phyloP scores from a whole-genome alignment of 2,329 filamentous ascomycete species.

The Monosporascus sp. region DNA sequence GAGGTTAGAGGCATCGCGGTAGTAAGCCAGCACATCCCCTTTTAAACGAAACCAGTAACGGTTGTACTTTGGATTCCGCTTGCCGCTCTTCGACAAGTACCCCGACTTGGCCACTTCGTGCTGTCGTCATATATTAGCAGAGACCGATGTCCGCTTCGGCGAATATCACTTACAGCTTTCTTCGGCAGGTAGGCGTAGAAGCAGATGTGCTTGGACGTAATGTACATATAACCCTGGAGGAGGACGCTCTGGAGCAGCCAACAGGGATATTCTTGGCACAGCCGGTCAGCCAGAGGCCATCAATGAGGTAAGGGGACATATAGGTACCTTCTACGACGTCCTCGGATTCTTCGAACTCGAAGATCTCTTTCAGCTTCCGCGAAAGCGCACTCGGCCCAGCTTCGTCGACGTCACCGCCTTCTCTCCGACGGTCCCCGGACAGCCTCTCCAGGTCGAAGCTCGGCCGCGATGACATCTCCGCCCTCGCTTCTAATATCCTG shows the following conservation, averaged over 20 bases:
- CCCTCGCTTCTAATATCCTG: conserved; percentile 68
- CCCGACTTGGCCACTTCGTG: conserved; percentile 78
- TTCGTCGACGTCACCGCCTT: conserved; percentile 26
- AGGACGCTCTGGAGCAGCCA: conserved; percentile 89
- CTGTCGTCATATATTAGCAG: conserved; percentile 31
- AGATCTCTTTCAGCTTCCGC: conserved; percentile 73
- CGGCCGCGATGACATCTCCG: conserved; percentile 54
- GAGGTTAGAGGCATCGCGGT: conserved; percentile 72
- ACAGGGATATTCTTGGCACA: conserved; percentile 72
- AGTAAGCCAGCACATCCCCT: conserved; percentile 88
- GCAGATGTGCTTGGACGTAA: conserved; percentile 87
- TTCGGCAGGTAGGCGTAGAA: conserved; percentile 97
- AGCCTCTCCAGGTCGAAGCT: conserved; percentile 50
- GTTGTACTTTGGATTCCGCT: conserved; percentile 79
- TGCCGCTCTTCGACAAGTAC: conserved; percentile 81
- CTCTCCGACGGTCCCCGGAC: conserved; percentile 33
- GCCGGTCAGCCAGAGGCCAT: conserved; percentile 3
- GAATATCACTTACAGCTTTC: conserved; percentile 60
- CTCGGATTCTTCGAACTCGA: conserved; percentile 74
- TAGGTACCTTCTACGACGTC: conserved; percentile 69
- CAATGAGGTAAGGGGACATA: background rate
- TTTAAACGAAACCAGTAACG: conserved; percentile 93
- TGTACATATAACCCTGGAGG: conserved; percentile 92
- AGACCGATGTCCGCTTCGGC: background rate
- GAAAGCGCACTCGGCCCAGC: conserved; percentile 55